A percentile compares a stretch with the other conserved stretches of the same genome.
Conservation (phyloP, 1,284 basidiomycete genomes). For the Malassezia globosa region DNA sequence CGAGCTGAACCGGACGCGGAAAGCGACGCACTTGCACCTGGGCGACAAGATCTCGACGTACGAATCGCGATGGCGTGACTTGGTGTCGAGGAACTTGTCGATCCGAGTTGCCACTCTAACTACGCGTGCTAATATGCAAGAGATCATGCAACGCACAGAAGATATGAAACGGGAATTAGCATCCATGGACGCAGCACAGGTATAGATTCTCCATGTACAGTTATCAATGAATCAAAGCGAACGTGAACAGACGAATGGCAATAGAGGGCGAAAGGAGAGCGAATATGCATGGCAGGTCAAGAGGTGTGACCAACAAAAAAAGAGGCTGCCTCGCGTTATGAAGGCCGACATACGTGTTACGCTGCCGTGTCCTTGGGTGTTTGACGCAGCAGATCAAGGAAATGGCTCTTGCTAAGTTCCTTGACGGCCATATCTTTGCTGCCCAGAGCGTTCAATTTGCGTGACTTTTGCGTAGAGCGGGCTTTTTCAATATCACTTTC, state of each 20-base stretch:
- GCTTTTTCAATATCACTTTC: constrained; percentile 31
- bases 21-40: constrained; percentile 55
- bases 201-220: constrained; percentile 12
- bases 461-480: constrained; percentile 17
- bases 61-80: constrained; percentile 75
- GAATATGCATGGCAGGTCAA: too few relatives aligned
- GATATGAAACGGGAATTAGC: constrained; percentile 7
- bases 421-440: constrained; percentile 22
- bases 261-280: too few relatives aligned
- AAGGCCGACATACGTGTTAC: not conserved
- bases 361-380: constrained; percentile 1
- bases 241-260: too few relatives aligned
- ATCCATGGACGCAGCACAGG: constrained; percentile 5
- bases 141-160: constrained; percentile 40
- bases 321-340: not conserved
- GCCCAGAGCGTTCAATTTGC: constrained; percentile 27
- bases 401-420: constrained; percentile 43
- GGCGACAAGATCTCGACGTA: constrained; percentile 66
- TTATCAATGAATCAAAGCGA: too few relatives aligned
- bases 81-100: constrained; percentile 73
- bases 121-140: constrained; percentile 59
- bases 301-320: too few relatives aligned
- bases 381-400: constrained; percentile 30
- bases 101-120: constrained; percentile 84
- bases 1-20: constrained; percentile 27